phyloP scores from a whole-genome alignment of 768 basidiomycete genomes.

The Podaxis sp. region DNA sequence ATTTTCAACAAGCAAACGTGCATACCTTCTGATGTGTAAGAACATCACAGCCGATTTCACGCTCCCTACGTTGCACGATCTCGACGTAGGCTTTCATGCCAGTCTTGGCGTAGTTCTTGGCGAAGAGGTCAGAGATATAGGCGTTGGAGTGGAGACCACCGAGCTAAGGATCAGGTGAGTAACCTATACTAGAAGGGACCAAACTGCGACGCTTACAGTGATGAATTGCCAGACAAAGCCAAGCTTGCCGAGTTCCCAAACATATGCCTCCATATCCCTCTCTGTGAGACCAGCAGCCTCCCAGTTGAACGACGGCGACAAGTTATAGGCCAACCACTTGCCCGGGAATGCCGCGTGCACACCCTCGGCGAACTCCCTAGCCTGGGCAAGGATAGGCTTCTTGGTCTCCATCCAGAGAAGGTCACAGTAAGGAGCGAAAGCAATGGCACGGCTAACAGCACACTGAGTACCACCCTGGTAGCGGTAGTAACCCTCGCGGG shows the following conservation, averaged over 20 bases:
- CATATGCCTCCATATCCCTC: constrained; percentile 82
- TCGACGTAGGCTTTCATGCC: constrained; percentile 99
- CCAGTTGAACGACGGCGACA: constrained; percentile 94
- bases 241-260: constrained; percentile 93
- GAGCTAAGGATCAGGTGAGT: constrained; percentile 50
- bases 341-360: constrained; percentile 81
- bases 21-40: constrained; percentile 94
- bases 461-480: constrained; percentile 97
- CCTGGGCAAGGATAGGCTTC: constrained; percentile 89
- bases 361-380: constrained; percentile 87
- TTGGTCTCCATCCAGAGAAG: constrained; percentile 97
- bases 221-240: constrained; percentile 99
- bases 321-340: constrained; percentile 96
- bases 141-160: constrained; percentile 97
- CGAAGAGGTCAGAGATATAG: constrained; percentile 94
- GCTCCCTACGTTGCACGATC: constrained; percentile 87
- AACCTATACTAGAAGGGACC: background rate
- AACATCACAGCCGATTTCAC: constrained; percentile 93
- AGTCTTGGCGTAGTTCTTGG: constrained; percentile 82
- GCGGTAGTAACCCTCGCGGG: constrained; percentile 95
- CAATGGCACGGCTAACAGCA: constrained; percentile 87
- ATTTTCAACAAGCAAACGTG: background rate
- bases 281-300: constrained; percentile 88
- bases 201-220: constrained; percentile 58
- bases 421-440: constrained; percentile 93